phyloP scores from a whole-genome alignment of 2,329 filamentous ascomycete genomes.

The Colletotrichum spinosum region DNA sequence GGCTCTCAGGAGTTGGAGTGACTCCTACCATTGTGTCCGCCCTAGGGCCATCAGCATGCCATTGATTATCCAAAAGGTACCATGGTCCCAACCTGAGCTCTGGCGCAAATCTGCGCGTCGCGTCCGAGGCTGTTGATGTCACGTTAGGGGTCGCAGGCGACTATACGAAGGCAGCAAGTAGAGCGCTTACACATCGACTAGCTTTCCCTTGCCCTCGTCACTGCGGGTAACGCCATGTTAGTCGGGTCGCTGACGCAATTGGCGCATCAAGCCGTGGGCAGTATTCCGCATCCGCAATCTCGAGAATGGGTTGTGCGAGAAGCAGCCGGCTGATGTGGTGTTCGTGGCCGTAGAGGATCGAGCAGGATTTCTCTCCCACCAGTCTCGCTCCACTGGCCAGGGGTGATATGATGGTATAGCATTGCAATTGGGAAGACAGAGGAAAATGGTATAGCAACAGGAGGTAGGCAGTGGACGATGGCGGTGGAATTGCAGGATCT shows the following conservation, averaged over 20 bases:
- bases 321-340: not conserved
- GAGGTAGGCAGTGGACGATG: conserved; percentile 27
- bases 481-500: conserved; percentile 13
- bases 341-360: not conserved
- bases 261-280: conserved; percentile 10
- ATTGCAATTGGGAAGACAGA: conserved; percentile 37
- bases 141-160: conserved; percentile 36
- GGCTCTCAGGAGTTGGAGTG: conserved; percentile 34
- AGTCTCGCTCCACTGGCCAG: conserved; percentile 15
- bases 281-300: too few relatives aligned
- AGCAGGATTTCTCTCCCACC: not conserved
- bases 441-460: conserved; percentile 35
- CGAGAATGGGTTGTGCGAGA: not conserved
- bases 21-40: conserved; percentile 46
- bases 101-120: conserved; percentile 39
- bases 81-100: conserved; percentile 35
- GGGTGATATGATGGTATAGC: conserved; percentile 31
- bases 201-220: conserved; percentile 54
- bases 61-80: conserved; percentile 34
- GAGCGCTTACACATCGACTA: conserved; percentile 48
- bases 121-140: conserved; percentile 39
- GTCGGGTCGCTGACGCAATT: conserved; percentile 15
- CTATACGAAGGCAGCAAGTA: conserved; percentile 32
- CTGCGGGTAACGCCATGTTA: conserved; percentile 40
- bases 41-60: conserved; percentile 41